A percentile compares a stretch with the other conserved stretches of the same genome.
Conservation (phyloP, 495 filamentous ascomycete genomes). For the Parathielavia appendiculata region DNA sequence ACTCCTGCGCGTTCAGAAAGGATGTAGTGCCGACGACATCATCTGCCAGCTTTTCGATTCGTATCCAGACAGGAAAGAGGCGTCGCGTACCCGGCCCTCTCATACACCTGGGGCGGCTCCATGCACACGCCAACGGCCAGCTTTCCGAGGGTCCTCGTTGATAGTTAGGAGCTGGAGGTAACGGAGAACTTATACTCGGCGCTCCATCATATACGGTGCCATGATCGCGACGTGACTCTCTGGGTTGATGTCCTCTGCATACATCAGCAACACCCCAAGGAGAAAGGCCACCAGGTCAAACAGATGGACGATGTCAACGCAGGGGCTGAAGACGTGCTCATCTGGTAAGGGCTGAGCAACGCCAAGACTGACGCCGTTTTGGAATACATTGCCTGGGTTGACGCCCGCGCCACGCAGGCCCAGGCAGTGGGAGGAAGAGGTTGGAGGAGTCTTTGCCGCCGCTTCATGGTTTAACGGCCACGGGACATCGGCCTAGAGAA, state of each 20-base stretch:
- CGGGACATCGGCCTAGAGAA: constrained; percentile 12
- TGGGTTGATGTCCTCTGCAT: constrained; percentile 5
- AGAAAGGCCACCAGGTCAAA: constrained; percentile 27
- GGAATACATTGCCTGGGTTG: constrained; percentile 2
- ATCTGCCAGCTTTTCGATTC: constrained; percentile 6
- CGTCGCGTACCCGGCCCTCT: constrained; percentile 8
- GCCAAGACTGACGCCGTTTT: constrained; percentile 3
- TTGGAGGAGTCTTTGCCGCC: neutral
- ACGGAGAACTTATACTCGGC: neutral
- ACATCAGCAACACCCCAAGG: constrained; percentile 21
- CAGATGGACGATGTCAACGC: constrained; percentile 30
- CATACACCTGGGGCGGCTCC: constrained; percentile 5
- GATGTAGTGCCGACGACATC: neutral
- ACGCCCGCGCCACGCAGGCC: neutral
- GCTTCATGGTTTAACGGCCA: neutral
- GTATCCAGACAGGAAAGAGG: neutral
- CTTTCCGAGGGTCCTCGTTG: neutral
- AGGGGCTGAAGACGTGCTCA: constrained; percentile 17
- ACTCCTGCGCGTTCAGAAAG: constrained; percentile 1
- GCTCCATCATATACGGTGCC: neutral
- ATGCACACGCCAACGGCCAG: neutral
- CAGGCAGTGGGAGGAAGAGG: neutral
- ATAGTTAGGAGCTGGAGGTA: neutral
- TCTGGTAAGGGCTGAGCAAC: constrained; percentile 26
- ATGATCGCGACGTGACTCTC: neutral